Evolutionary conservation across 2,329 filamentous ascomycete species (phyloP).

Genomic region (Thelonectria rubi): DNA sequence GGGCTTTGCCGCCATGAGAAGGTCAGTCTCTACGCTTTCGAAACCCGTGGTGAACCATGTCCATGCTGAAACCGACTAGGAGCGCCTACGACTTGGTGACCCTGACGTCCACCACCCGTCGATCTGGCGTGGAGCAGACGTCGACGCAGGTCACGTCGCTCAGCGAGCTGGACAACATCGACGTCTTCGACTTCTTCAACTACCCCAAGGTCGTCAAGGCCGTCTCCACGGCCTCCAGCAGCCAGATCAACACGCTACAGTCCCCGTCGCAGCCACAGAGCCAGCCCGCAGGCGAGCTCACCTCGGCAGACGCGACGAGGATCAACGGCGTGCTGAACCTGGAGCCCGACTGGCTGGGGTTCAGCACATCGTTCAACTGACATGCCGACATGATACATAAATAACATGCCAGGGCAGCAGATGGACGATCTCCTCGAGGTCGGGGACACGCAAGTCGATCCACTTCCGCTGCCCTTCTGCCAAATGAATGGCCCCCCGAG

Average conservation of each 20-base stretch:
- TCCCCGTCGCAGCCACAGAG: conserved; percentile 30
- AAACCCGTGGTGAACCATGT: not conserved
- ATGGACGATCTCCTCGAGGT: not conserved
- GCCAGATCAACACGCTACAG: conserved; percentile 40
- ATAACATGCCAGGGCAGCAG: not conserved
- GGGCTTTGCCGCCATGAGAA: conserved; percentile 52
- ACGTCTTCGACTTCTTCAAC: conserved; percentile 58
- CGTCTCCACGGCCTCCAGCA: conserved; percentile 24
- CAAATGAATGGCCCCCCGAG: conserved; percentile 1
- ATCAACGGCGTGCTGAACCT: conserved; percentile 42
- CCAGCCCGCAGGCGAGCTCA: conserved; percentile 28
- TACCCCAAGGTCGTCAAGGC: conserved; percentile 48
- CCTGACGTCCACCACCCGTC: conserved; percentile 48
- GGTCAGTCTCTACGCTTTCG: conserved; percentile 39
- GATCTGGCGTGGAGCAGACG: conserved; percentile 50
- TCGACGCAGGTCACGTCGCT: conserved; percentile 51
- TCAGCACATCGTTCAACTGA: conserved; percentile 21
- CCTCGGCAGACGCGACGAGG: conserved; percentile 31
- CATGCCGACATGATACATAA: no score
- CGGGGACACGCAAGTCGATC: conserved; percentile 19
- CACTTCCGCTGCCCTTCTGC: conserved; percentile 13
- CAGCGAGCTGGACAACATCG: conserved; percentile 54
- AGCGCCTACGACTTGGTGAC: conserved; percentile 52
- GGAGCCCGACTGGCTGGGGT: conserved; percentile 46
- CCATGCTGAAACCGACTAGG: conserved; percentile 37